Base-by-base conservation (phyloP, 140 eudicot species). In the Erigeron philadelphicus region DNA sequence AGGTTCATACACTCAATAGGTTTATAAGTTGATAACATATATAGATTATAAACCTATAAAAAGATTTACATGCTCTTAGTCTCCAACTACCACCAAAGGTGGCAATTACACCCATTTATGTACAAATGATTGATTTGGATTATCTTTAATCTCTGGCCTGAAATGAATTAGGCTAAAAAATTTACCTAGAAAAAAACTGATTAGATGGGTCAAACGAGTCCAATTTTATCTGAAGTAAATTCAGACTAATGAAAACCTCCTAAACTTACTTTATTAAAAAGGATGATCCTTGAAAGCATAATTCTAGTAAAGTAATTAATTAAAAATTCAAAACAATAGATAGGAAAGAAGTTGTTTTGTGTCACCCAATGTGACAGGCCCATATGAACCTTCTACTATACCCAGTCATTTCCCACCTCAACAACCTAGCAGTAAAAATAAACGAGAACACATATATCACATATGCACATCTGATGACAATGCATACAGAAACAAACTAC, bases 221-320 rank as follows among this genome's bases (percentile, higher is more conserved):
- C 8, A 13, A 66, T 21, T 18, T 12, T 16, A 43, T 64, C 70
- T 9, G 2, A 11, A 66, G 71, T 66, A 57, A 44, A 47, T 45
- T 46, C 38, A 46, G 25, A 46, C 49, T 46, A 11, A 67, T 25
- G 46, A 66, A 66, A 21, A 67, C 31, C 72, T 49, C 72, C 45
- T 49, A 31, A 49, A 25, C 25, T 67, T 42, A 6, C 61, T 52
- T 16, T 52, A 49, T 8, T 38, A n/a, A 50, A 50, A 47, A 66
- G 23, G 13, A 17, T 50, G 11, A 54, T 50, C 12, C 0, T 31
- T 31, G 38, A 31, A 31, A 31, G 2, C 38, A 31, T 31, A 31
- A 31, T 2, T 25, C 2, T 25, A 31, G 38, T 31, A 31, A 31
- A 2, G 38, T 31, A 31, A 31, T 31, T 31, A 45, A 3, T 45